These are phyloP conservation scores for Jamesozyma lodderae DNA, from an alignment of 805 yeast species.

Conservation along the genomic window DNA sequence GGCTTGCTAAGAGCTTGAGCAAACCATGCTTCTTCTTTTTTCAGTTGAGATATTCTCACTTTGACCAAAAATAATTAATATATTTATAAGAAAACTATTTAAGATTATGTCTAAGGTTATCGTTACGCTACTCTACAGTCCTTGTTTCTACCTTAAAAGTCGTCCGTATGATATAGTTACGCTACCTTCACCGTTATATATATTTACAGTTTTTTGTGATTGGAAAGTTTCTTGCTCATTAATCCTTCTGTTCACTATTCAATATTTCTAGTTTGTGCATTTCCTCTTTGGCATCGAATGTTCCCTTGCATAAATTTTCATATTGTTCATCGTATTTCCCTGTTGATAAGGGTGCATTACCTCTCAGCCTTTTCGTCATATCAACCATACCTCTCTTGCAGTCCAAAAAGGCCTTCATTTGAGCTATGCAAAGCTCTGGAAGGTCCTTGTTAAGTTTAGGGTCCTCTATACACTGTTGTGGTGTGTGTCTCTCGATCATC, in stretches of 20 bases:
- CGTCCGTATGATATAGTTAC: too few relatives aligned
- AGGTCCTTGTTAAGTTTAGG: constrained; percentile 67
- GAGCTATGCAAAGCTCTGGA: constrained; percentile 83
- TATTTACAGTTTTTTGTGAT: too few relatives aligned
- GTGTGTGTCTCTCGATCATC: constrained; percentile 78
- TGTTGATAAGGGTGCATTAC: constrained; percentile 87
- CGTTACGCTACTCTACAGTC: too few relatives aligned
- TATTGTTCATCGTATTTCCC: constrained; percentile 88
- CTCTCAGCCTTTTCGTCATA: constrained; percentile 83
- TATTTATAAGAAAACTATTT: too few relatives aligned
- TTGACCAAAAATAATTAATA: too few relatives aligned
- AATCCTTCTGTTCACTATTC: constrained; percentile 41
- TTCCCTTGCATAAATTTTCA: constrained; percentile 67
- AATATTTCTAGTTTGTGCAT: constrained; percentile 58
- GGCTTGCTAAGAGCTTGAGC: too few relatives aligned
- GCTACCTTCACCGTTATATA: too few relatives aligned
- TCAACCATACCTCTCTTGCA: constrained; percentile 89
- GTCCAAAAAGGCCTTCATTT: constrained; percentile 76
- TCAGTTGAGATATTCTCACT: too few relatives aligned
- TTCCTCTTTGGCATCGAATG: constrained; percentile 76
- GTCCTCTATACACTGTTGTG: constrained; percentile 75
- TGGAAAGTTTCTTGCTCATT: too few relatives aligned
- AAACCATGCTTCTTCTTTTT: too few relatives aligned
- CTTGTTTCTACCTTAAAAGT: too few relatives aligned
- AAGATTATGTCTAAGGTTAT: too few relatives aligned